These are phyloP conservation scores for Phanerochaete sordida DNA, from an alignment of 768 basidiomycete genomes.

Conservation along the genomic window DNA sequence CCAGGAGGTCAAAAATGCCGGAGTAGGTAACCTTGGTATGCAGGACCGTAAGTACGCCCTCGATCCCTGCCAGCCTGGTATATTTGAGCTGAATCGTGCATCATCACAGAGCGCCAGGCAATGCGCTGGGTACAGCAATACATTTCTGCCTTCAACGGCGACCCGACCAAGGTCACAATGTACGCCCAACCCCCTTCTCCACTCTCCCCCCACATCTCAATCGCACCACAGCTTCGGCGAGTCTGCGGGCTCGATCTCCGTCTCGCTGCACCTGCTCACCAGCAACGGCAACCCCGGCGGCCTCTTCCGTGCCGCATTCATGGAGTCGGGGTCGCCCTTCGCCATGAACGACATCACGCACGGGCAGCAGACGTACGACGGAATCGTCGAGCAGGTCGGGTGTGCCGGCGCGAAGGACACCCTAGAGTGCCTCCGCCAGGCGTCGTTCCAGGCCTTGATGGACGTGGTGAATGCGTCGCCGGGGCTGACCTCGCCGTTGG, in stretches of 20 bases:
- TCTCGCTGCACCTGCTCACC: constrained; percentile 25
- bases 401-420: constrained; percentile 34
- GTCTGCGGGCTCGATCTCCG: constrained; percentile 36
- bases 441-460: constrained; percentile 29
- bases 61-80: too few species aligned
- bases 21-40: constrained; percentile 46
- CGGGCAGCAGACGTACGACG: constrained; percentile 38
- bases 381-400: constrained; percentile 33
- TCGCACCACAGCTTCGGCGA: constrained; percentile 30
- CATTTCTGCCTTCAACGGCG: constrained; percentile 10
- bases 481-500: constrained; percentile 22
- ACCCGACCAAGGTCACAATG: constrained; percentile 11
- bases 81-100: too few species aligned
- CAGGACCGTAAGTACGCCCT: constrained; percentile 46
- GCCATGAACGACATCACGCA: constrained; percentile 14
- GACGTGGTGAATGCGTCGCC: constrained; percentile 32
- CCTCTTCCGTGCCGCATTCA: constrained; percentile 35
- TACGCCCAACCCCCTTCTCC: not conserved
- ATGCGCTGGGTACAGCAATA: constrained; percentile 13
- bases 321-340: constrained; percentile 22
- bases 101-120: constrained; percentile 13
- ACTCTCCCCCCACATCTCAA: too few species aligned
- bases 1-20: constrained; percentile 36
- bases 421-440: constrained; percentile 39
- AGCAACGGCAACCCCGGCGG: constrained; percentile 22